Percentiles rank a stretch among this genome's conserved stretches.
Evolutionary conservation across 805 yeast genomes (phyloP).

Genomic region (Starmerella stigmatis): DNA sequence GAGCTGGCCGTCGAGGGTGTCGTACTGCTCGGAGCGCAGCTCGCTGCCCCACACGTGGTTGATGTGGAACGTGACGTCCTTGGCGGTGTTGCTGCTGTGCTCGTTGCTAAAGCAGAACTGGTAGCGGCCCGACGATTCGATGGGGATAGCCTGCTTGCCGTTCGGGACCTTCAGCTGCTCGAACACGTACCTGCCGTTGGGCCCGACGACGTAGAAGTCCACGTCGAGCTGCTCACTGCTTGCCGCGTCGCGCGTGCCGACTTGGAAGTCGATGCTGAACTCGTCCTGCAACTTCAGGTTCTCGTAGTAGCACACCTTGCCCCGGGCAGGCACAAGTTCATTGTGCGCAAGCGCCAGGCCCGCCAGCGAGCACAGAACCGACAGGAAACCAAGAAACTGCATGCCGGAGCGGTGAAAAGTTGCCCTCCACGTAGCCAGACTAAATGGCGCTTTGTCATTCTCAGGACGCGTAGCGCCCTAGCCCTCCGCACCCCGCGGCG

Average conservation of each 20-base stretch:
- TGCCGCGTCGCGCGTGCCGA: slow-evolving; percentile 65
- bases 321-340: slow-evolving; percentile 69
- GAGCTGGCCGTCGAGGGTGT: slow-evolving; percentile 76
- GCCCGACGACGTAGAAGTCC: slow-evolving; percentile 53
- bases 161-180: slow-evolving; percentile 51
- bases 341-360: slow-evolving; percentile 49
- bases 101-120: slow-evolving; percentile 89
- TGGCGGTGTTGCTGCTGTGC: slow-evolving; percentile 54
- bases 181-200: slow-evolving; percentile 40
- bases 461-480: not conserved
- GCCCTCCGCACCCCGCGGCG: not conserved
- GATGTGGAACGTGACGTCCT: slow-evolving; percentile 90
- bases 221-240: slow-evolving; percentile 31
- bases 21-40: slow-evolving; percentile 68
- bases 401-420: slow-evolving; percentile 4
- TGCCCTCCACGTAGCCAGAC: slow-evolving; percentile 3
- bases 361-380: slow-evolving; percentile 14
- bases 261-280: slow-evolving; percentile 81
- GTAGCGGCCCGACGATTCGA: slow-evolving; percentile 60
- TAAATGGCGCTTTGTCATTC: not conserved
- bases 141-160: slow-evolving; percentile 65
- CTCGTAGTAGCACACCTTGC: slow-evolving; percentile 83
- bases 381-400: slow-evolving; percentile 11
- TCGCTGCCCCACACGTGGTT: slow-evolving; percentile 70
- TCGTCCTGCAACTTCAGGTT: slow-evolving; percentile 72